Evolutionary conservation across 1,284 basidiomycete genomes (phyloP).

Genomic region (Sporisorium scitamineum): DNA sequence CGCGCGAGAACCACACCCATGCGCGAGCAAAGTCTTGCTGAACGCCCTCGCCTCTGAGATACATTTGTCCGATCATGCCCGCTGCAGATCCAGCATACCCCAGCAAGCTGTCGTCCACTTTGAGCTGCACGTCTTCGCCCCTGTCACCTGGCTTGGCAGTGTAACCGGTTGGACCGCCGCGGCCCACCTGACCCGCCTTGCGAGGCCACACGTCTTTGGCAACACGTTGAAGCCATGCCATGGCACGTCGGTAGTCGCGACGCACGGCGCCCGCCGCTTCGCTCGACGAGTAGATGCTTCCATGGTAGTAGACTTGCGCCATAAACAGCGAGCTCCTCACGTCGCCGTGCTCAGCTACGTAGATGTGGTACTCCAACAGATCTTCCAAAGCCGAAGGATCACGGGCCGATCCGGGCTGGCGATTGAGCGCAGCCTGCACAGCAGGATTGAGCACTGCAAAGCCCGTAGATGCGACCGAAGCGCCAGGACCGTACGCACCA

Average conservation of each 20-base stretch:
- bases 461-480: constrained; percentile 82
- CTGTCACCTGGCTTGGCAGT: constrained; percentile 44
- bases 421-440: constrained; percentile 77
- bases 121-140: constrained; percentile 52
- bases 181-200: constrained; percentile 48
- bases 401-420: constrained; percentile 46
- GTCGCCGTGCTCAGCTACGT: constrained; percentile 58
- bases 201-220: constrained; percentile 62
- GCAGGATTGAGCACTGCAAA: constrained; percentile 77
- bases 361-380: constrained; percentile 76
- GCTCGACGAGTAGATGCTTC: constrained; percentile 61
- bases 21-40: constrained; percentile 81
- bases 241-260: constrained; percentile 55
- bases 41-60: constrained; percentile 90
- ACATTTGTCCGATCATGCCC: constrained; percentile 83
- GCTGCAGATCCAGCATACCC: constrained; percentile 56
- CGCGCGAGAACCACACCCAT: constrained; percentile 93
- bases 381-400: constrained; percentile 74
- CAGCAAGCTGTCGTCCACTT: constrained; percentile 43
- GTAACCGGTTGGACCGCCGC: constrained; percentile 50
- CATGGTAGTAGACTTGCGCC: constrained; percentile 63
- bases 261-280: constrained; percentile 61
- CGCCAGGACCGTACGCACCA: constrained; percentile 90
- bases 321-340: constrained; percentile 49
- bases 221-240: constrained; percentile 50